Percentiles rank a stretch among this genome's conserved stretches.
phyloP scores from a whole-genome alignment of 2,329 filamentous ascomycete species.

The Cryoendolithus antarcticus region DNA sequence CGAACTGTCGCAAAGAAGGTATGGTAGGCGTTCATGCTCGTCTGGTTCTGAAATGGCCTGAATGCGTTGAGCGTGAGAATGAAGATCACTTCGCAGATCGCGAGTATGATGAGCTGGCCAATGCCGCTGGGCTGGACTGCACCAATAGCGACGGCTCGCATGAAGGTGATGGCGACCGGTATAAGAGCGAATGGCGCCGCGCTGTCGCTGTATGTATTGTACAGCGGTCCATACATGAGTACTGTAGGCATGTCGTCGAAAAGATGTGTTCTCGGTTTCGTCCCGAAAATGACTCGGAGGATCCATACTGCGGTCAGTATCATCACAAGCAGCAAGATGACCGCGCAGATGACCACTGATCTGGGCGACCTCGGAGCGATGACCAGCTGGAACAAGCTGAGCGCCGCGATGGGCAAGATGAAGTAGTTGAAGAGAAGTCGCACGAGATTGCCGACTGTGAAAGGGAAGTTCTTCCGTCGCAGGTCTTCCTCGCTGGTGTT shows the following conservation, averaged over 20 bases:
- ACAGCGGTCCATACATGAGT: conserved; percentile 79
- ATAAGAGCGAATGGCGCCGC: conserved; percentile 82
- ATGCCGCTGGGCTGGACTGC: conserved; percentile 88
- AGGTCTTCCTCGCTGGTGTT: conserved; percentile 73
- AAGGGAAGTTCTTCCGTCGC: conserved; percentile 81
- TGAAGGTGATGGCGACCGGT: conserved; percentile 69
- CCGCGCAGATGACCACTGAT: conserved; percentile 62
- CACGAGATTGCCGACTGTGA: conserved; percentile 47
- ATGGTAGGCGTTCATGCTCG: conserved; percentile 96
- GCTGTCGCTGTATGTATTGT: conserved; percentile 94
- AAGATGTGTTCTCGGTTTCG: conserved; percentile 70
- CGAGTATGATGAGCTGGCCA: conserved; percentile 80
- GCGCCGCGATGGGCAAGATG: conserved; percentile 68
- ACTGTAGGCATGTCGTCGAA: conserved; percentile 91
- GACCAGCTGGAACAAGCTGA: conserved; percentile 87
- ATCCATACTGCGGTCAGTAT: conserved; percentile 67
- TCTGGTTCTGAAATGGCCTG: conserved; percentile 76
- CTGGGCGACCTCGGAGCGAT: conserved; percentile 55
- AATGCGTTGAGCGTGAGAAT: conserved; percentile 81
- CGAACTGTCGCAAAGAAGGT: conserved; percentile 69
- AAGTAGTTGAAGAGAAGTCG: conserved; percentile 90
- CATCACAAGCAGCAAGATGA: conserved; percentile 59
- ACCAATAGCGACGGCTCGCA: conserved; percentile 81
- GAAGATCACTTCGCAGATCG: conserved; percentile 86
- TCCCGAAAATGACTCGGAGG: conserved; percentile 65